Conservation (phyloP, 225 moss, liverwort and hornwort genomes). For the Pleurozium schreberi region DNA sequence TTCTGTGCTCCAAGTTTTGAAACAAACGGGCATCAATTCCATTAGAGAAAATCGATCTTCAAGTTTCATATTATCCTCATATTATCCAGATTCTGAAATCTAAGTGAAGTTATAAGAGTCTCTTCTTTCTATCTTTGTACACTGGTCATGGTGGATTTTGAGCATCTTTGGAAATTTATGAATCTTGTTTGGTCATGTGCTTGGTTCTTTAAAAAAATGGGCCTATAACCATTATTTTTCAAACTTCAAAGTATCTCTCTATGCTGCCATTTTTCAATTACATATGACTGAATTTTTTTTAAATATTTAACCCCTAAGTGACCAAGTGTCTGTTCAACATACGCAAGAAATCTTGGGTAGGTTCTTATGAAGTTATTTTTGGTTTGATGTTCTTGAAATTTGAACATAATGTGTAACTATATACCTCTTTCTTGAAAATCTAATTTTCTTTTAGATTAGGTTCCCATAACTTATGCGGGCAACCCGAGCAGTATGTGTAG, state of each 20-base stretch:
- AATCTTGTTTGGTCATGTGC: neutral
- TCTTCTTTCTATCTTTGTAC: too few species aligned
- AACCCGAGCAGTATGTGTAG: too few species aligned
- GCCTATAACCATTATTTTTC: neutral
- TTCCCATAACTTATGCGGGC: too few species aligned
- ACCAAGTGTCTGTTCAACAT: too few species aligned
- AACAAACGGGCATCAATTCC: neutral
- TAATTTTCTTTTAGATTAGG: too few species aligned
- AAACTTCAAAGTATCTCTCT: neutral
- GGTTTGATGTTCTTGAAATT: too few species aligned
- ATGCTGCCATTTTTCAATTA: neutral
- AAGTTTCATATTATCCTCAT: neutral
- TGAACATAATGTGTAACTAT: too few species aligned
- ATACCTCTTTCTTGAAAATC: too few species aligned
- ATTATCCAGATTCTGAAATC: neutral
- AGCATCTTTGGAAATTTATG: neutral
- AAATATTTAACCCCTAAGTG: too few species aligned
- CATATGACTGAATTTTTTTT: fast-evolving
- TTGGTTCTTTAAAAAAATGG: neutral
- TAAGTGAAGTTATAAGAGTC: neutral
- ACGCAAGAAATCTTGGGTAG: too few species aligned
- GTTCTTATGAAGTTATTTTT: too few species aligned
- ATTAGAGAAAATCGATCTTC: neutral
- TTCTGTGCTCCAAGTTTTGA: neutral
- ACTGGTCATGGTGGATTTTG: neutral